phyloP scores from a whole-genome alignment of 805 yeast species.

The Candida hungchunana region DNA sequence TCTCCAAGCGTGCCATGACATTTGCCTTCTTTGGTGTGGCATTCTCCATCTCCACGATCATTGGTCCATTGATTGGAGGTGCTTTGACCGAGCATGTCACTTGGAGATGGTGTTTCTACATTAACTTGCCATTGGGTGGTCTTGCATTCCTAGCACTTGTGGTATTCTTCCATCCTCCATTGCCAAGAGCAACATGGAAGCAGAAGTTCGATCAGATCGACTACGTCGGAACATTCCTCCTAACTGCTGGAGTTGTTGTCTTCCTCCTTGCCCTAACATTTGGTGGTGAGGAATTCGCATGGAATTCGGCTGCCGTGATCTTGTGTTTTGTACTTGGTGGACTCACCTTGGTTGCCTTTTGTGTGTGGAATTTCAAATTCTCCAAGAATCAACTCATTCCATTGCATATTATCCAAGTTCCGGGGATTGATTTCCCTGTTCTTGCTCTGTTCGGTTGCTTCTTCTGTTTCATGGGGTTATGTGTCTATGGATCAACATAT shows the following conservation, averaged over 20 bases:
- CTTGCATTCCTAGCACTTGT: slow-evolving; percentile 36
- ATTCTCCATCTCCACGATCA: slow-evolving; percentile 46
- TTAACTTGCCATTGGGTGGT: slow-evolving; percentile 67
- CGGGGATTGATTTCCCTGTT: background rate
- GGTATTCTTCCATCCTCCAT: slow-evolving; percentile 43
- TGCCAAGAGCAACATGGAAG: slow-evolving; percentile 35
- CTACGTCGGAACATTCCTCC: slow-evolving; percentile 42
- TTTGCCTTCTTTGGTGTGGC: slow-evolving; percentile 24
- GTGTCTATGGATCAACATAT: slow-evolving; percentile 1
- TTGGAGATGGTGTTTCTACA: slow-evolving; percentile 78
- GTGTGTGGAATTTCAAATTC: slow-evolving; percentile 15
- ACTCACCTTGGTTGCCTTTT: slow-evolving; percentile 4
- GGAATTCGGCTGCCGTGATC: slow-evolving; percentile 55
- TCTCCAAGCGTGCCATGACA: slow-evolving; percentile 24
- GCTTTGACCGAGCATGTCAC: slow-evolving; percentile 52
- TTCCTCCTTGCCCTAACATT: slow-evolving; percentile 47
- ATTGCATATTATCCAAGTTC: slow-evolving; percentile 38
- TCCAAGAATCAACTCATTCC: slow-evolving; percentile 21
- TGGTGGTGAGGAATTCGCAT: slow-evolving; percentile 48
- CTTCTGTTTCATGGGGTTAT: slow-evolving; percentile 1
- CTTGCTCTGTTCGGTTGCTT: background rate
- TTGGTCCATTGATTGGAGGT: slow-evolving; percentile 69
- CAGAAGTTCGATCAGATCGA: slow-evolving; percentile 42
- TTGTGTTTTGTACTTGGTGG: slow-evolving; percentile 37
- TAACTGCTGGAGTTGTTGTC: slow-evolving; percentile 41